Evolutionary conservation across 208 protist genomes (phyloP).

Genomic region (Crithidia expoeki): DNA sequence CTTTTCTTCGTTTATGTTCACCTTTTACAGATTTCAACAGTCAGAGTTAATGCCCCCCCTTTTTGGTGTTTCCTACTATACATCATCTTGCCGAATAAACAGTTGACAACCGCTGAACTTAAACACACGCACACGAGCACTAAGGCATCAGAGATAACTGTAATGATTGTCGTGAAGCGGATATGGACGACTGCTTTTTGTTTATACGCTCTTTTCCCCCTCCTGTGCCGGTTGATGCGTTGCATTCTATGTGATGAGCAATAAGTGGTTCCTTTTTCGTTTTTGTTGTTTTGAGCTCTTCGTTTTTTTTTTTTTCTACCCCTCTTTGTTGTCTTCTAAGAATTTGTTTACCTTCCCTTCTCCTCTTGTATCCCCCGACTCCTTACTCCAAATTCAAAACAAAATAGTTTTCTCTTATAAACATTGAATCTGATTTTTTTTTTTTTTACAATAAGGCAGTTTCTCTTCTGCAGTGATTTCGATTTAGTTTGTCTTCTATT

Average conservation of each 20-base stretch:
- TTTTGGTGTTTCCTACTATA: conserved; percentile 18
- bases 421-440: no score
- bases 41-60: conserved; percentile 1
- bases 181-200: neutral
- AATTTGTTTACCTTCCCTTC: neutral
- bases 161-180: neutral
- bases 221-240: conserved; percentile 3
- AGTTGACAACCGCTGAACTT: neutral
- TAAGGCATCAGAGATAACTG: neutral
- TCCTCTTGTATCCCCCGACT: conserved; percentile 10
- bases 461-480: no score
- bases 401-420: no score
- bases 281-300: conserved; percentile 32
- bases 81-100: neutral
- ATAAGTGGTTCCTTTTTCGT: neutral
- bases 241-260: conserved; percentile 9
- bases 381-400: no score
- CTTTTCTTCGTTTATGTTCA: neutral
- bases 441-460: no score
- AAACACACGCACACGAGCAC: neutral
- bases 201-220: conserved; percentile 22
- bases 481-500: no score
- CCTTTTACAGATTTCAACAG: neutral
- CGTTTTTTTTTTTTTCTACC: neutral
- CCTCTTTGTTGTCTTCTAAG: conserved; percentile 19